phyloP scores from a whole-genome alignment of 2,329 filamentous ascomycete genomes.

The Coniochaeta sp. region DNA sequence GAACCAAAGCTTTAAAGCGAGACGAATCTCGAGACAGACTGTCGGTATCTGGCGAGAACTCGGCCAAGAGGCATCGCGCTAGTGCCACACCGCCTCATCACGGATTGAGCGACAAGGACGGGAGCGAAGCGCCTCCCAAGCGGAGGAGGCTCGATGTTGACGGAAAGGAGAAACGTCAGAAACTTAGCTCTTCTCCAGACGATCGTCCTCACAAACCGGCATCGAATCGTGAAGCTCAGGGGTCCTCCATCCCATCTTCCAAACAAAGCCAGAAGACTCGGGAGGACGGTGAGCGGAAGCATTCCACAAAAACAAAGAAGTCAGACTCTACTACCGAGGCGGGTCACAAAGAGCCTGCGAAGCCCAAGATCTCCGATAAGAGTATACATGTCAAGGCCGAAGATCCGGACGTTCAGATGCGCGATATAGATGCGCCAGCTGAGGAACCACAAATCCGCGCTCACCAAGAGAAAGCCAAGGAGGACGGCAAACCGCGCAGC shows the following conservation, averaged over 20 bases:
- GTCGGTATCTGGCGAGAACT: conserved; percentile 40
- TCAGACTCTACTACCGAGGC: conserved; percentile 22
- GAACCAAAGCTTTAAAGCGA: conserved; percentile 53
- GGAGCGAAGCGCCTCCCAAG: conserved; percentile 43
- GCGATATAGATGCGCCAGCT: conserved; percentile 28
- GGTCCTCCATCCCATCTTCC: conserved; percentile 16
- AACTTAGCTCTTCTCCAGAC: conserved; percentile 36
- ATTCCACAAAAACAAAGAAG: conserved; percentile 28
- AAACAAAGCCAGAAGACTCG: conserved; percentile 29
- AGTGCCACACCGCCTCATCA: conserved; percentile 51
- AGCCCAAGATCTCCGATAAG: conserved; percentile 35
- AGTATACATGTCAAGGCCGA: conserved; percentile 52
- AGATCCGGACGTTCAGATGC: conserved; percentile 49
- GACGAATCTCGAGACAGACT: conserved; percentile 52
- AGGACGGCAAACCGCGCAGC: conserved; percentile 19
- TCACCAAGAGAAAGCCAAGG: conserved; percentile 19
- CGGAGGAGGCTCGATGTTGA: conserved; percentile 50
- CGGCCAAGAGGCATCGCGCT: conserved; percentile 50
- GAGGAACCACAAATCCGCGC: conserved; percentile 20
- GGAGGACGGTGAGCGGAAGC: conserved; percentile 34
- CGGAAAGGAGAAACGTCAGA: conserved; percentile 39
- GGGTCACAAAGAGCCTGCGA: conserved; percentile 34
- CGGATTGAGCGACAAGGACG: conserved; percentile 46
- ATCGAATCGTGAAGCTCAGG: conserved; percentile 29
- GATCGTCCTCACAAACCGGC: conserved; percentile 35